phyloP scores from a whole-genome alignment of 345 rosid genomes.

The Salix suchowensis region DNA sequence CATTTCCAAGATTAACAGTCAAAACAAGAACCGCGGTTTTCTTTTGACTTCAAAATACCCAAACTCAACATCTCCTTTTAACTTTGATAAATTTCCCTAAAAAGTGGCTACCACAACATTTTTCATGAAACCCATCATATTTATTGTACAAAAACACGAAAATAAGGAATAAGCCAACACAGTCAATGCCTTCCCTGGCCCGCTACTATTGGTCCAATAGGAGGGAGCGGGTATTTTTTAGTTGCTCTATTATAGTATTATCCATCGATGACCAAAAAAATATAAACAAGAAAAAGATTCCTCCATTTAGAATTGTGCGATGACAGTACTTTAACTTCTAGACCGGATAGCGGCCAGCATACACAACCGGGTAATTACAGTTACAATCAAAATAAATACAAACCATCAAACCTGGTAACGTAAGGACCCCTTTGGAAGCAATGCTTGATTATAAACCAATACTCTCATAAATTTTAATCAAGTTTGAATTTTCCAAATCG shows the following conservation, averaged over 20 bases:
- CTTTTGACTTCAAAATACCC: neutral
- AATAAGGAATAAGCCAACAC: neutral
- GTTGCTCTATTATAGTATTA: constrained; percentile 1
- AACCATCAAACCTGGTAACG: neutral
- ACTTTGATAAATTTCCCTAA: neutral
- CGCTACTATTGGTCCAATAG: neutral
- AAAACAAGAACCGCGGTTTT: neutral
- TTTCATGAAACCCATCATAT: neutral
- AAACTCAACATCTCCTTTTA: neutral
- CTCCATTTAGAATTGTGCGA: neutral
- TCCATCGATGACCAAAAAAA: neutral
- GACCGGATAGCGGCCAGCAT: neutral
- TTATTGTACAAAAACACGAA: neutral
- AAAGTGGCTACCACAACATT: neutral
- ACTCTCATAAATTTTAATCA: too few species aligned
- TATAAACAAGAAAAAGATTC: neutral
- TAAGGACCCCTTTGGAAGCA: constrained; percentile 3
- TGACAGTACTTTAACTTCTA: constrained; percentile 1
- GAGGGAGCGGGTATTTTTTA: constrained; percentile 1
- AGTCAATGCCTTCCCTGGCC: neutral
- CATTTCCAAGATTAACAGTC: neutral
- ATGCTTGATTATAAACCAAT: neutral
- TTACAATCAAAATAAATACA: neutral
- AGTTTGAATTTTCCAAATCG: neutral
- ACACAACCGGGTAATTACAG: neutral